Evolutionary conservation across 371 early-diverging fungal genomes (phyloP), one percentile per base, ranked within the genome.

Genomic region (Lichtheimia ramosa): DNA sequence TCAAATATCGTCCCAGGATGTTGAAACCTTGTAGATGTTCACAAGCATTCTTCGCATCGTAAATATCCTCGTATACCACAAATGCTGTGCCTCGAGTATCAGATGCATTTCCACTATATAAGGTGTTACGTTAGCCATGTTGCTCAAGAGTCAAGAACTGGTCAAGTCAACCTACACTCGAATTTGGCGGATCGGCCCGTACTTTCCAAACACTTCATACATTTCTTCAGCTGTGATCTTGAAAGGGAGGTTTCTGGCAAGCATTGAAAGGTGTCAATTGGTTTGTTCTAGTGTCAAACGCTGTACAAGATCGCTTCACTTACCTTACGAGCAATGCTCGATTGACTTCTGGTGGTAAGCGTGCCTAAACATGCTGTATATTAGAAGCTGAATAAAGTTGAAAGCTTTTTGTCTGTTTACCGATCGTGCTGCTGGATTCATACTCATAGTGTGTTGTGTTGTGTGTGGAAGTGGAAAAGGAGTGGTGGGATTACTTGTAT

Each of bases 201-300:
- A 96, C 82, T 95, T 93, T 54, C 97, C 98, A 87, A 98, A 98
- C 52, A 98, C 83, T 67, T 96, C 96, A 70, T 93, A 98, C 87
- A 97, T 86, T 62, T 98, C 97, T 66, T 96, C 97, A 0, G 92
- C 65, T 4, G 96, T 90, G 59, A 96, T 93, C 76, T 96, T 96
- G 79, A 91, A 96, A 2, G 99, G 96, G 39, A 98, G 79, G 74
- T 97, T 97, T 51, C 91, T 87, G 64, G 18, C 1, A 43, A 5
- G 43, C 12, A 43, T 43, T 43, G 6, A 13, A 43, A 18, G 16
- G 27, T 7, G 27, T 27, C 27, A 27, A 7, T 27, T 27, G 43
- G 13, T 43, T 18, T 4, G 4, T 5, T 13, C 43, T 10, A 43
- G 5, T 15, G 13, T 5, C 18, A 43, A 43, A 6, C 5, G 43